phyloP scores from a whole-genome alignment of 2,329 filamentous ascomycete genomes.

The Paecilomyces variotii region DNA sequence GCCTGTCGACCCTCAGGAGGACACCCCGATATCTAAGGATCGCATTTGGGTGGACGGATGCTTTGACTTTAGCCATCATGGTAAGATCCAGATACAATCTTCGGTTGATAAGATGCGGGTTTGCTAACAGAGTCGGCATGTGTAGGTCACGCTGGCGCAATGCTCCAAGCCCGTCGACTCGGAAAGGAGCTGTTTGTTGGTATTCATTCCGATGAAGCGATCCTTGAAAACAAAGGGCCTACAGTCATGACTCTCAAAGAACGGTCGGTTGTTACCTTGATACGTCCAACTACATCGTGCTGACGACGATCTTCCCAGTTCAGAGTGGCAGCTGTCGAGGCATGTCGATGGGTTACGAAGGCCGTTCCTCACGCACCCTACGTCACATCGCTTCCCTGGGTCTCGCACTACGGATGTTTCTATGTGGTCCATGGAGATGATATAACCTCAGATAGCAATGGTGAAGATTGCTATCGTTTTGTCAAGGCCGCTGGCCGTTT shows the following conservation, averaged over 20 bases:
- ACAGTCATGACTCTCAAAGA: conserved; percentile 94
- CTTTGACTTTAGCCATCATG: conserved; percentile 98
- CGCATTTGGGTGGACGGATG: conserved; percentile 98
- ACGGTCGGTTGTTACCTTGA: conserved; percentile 45
- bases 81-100: conserved; percentile 37
- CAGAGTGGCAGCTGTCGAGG: conserved; percentile 81
- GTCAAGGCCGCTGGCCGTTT: conserved; percentile 91
- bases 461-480: conserved; percentile 95
- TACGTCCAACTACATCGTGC: conserved; percentile 3
- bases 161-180: conserved; percentile 88
- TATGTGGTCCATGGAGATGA: conserved; percentile 97
- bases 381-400: conserved; percentile 88
- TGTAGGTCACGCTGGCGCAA: conserved; percentile 85
- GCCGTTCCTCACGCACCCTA: conserved; percentile 84
- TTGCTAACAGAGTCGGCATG: conserved; percentile 3
- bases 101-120: neutral
- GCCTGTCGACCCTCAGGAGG: conserved; percentile 58
- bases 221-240: conserved; percentile 93
- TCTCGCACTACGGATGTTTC: conserved; percentile 87
- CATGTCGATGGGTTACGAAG: conserved; percentile 87
- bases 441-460: conserved; percentile 87
- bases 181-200: conserved; percentile 84
- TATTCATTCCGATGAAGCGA: conserved; percentile 91
- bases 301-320: neutral
- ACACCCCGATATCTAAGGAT: conserved; percentile 52